A percentile compares a stretch with the other conserved stretches of the same genome.
Conservation (phyloP, 2,329 filamentous ascomycete species). For the Arthrocladium fulminans region DNA sequence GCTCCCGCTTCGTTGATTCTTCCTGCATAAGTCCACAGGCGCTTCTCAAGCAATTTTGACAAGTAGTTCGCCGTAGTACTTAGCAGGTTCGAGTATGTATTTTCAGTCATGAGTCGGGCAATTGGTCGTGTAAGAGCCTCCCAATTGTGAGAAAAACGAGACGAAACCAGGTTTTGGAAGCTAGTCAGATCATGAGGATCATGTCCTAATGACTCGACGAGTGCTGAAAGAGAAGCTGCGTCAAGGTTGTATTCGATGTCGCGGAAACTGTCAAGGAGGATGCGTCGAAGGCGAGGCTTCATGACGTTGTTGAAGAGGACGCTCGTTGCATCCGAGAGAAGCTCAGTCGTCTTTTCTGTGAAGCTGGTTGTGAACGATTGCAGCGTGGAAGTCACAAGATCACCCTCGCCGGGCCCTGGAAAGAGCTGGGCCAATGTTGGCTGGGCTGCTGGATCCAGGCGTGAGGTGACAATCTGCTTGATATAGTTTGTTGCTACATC, state of each 20-base stretch:
- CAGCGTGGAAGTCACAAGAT: slow-evolving; percentile 57
- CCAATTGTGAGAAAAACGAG: slow-evolving; percentile 76
- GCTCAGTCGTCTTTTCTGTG: slow-evolving; percentile 65
- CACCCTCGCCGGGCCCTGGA: slow-evolving; percentile 68
- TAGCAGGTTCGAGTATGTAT: slow-evolving; percentile 67
- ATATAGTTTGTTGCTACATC: slow-evolving; percentile 90
- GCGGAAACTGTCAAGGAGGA: slow-evolving; percentile 80
- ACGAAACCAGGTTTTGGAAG: slow-evolving; percentile 47
- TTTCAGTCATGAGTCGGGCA: slow-evolving; percentile 69
- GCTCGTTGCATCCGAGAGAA: slow-evolving; percentile 73
- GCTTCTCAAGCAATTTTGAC: slow-evolving; percentile 71
- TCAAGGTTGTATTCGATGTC: slow-evolving; percentile 76
- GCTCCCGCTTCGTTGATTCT: slow-evolving; percentile 74
- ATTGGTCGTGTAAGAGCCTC: slow-evolving; percentile 76
- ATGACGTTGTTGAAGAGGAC: slow-evolving; percentile 83
- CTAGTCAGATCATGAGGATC: slow-evolving; percentile 44
- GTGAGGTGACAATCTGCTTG: slow-evolving; percentile 67
- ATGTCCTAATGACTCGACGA: slow-evolving; percentile 25
- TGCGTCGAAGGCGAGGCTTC: slow-evolving; percentile 71
- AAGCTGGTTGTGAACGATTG: slow-evolving; percentile 61
- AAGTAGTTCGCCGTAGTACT: slow-evolving; percentile 66
- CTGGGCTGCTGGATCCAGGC: slow-evolving; percentile 44
- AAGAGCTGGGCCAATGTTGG: slow-evolving; percentile 44
- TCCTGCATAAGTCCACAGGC: slow-evolving; percentile 71
- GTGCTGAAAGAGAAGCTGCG: slow-evolving; percentile 30